Evolutionary conservation across 352 stramenopile species (phyloP).

Genomic region (Pythium brachiatum): DNA sequence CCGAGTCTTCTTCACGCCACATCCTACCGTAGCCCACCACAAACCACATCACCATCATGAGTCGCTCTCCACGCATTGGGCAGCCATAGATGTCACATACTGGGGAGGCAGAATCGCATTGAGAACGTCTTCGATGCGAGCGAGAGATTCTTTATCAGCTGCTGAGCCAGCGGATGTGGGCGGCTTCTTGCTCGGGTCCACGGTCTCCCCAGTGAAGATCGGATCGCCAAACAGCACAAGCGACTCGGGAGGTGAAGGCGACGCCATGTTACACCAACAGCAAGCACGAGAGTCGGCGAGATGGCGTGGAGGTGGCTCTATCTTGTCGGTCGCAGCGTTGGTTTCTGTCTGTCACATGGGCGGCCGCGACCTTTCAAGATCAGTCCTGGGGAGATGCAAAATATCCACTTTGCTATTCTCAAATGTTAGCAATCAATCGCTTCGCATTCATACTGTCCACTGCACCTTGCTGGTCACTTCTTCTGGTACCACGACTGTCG

Average conservation of each 20-base stretch:
- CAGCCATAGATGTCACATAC: slow-evolving; percentile 33
- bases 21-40: slow-evolving; percentile 58
- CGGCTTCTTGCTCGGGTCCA: slow-evolving; percentile 54
- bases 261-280: slow-evolving; percentile 32
- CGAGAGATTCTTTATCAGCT: slow-evolving; percentile 43
- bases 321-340: neutral
- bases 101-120: slow-evolving; percentile 76
- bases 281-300: neutral
- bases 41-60: neutral
- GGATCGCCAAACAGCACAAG: slow-evolving; percentile 88
- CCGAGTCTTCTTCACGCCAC: slow-evolving; percentile 75
- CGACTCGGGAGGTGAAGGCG: slow-evolving; percentile 73
- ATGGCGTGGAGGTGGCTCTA: no score
- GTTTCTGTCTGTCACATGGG: slow-evolving; percentile 13
- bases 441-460: neutral
- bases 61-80: neutral
- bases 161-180: slow-evolving; percentile 23
- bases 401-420: neutral
- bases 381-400: neutral
- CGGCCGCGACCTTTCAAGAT: slow-evolving; percentile 36
- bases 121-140: slow-evolving; percentile 71
- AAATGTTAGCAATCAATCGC: neutral
- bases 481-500: slow-evolving; percentile 20
- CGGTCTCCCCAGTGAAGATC: slow-evolving; percentile 87
- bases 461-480: neutral